Evolutionary conservation across 169 alveolate species (phyloP).

Genomic region (Amoebophrya sp.): DNA sequence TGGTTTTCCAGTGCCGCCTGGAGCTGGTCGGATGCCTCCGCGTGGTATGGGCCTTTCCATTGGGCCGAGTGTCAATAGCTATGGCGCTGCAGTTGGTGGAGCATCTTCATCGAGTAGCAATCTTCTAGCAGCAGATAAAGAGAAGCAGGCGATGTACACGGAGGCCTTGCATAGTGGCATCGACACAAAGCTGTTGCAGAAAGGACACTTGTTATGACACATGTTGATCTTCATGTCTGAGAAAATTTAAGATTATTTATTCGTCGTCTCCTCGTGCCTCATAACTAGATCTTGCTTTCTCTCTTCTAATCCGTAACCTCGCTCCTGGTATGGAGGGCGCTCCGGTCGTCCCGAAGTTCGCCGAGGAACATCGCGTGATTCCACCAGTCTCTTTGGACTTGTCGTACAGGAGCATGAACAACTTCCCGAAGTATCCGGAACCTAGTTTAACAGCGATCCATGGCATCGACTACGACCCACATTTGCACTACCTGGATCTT

Average conservation of each 20-base stretch:
- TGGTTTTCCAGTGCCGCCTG: too few species aligned
- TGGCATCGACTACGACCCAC: slow-evolving; percentile 5
- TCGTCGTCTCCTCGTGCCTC: not conserved
- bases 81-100: too few species aligned
- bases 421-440: not conserved
- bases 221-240: not conserved
- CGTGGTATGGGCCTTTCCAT: too few species aligned
- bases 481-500: not conserved
- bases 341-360: not conserved
- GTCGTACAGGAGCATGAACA: not conserved
- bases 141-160: not conserved
- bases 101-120: too few species aligned
- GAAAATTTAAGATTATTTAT: too few species aligned
- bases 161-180: not conserved
- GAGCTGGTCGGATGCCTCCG: too few species aligned
- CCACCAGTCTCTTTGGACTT: not conserved
- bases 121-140: too few species aligned
- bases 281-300: not conserved
- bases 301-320: not conserved
- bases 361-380: too few species aligned
- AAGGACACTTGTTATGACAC: not conserved
- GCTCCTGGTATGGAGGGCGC: not conserved
- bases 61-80: too few species aligned
- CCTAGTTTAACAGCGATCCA: not conserved
- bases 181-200: not conserved